Base-by-base conservation (phyloP, 78 protist genomes). In the Cyanophora paradoxa region DNA sequence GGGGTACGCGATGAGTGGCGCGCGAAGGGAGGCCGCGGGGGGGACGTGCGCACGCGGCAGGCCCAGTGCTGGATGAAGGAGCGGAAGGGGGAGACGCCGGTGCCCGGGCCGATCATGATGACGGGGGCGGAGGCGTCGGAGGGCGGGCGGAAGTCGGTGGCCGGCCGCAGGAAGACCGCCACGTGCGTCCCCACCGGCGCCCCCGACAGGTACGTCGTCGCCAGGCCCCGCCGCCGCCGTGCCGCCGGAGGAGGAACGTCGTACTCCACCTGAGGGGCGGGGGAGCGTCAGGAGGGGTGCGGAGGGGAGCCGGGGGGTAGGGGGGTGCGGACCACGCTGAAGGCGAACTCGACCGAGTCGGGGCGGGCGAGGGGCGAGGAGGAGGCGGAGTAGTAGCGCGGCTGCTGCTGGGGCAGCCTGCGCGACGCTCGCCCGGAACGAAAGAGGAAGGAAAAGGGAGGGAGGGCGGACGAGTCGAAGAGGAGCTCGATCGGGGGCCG, bases 31-130 rank as follows among this genome's bases (percentile, higher is more conserved):
- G 44, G 44, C 8, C 19, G 44, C 44, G 44, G 44, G 4, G 44
- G 5, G 54, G 16, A 26, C 28, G 7, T 16, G 13, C n/a, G n/a
- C n/a, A n/a, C n/a, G 26, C 0, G 7, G 70, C 0, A 39, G 26
- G 54, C 54, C 24, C 52, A 52, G 26, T 64, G 70, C 70, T 64
- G 70, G 8, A 64, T 16, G 52, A 64, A 64, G 37, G 54, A 11
- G 28, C 48, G 36, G 52, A 64, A 64, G 22, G 70, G 70, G 33
- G 70, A 30, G 54, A 64, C 22, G 14, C 70, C 70, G n/a, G 70
- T 64, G 33, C 70, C 70, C 36, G 70, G 70, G 3, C 70, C 70
- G 70, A 64, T 11, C 24, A 64, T 1, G 19, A 40, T 1, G 2
- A 61, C 3, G 14, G 67, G 42, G 46, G 67, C 31, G 14, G 67